Evolutionary conservation across 192 early-diverging fungal genomes (phyloP).

Genomic region (Podila epicladia): DNA sequence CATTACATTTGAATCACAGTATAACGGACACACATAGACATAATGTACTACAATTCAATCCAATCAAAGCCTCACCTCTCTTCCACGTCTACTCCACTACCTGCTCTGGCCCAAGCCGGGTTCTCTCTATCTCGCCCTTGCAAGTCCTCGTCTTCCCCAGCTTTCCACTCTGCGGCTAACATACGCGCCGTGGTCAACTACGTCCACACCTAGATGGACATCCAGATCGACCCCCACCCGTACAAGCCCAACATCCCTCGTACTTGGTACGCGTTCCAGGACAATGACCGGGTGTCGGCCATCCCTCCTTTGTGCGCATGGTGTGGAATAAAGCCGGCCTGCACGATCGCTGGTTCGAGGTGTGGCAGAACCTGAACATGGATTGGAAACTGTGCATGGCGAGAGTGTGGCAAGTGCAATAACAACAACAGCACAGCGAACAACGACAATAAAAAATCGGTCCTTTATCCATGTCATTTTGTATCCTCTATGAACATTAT

Average conservation of each 20-base stretch:
- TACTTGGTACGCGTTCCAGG: constrained; percentile 66
- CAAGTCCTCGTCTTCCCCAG: constrained; percentile 37
- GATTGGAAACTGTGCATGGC: constrained; percentile 49
- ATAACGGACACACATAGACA: background rate
- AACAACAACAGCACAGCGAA: background rate
- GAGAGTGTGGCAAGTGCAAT: constrained; percentile 41
- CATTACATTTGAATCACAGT: background rate
- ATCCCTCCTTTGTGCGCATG: constrained; percentile 52
- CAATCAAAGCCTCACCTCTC: constrained; percentile 30
- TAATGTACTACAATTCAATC: background rate
- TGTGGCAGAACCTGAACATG: constrained; percentile 26
- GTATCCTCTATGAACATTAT: background rate
- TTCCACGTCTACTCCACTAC: constrained; percentile 11
- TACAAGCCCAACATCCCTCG: constrained; percentile 41
- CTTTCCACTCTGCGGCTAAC: constrained; percentile 20
- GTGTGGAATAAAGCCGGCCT: constrained; percentile 58
- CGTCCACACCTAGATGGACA: constrained; percentile 28
- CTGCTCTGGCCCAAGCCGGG: constrained; percentile 15
- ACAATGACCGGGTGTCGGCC: constrained; percentile 65
- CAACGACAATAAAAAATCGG: background rate
- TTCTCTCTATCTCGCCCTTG: constrained; percentile 11
- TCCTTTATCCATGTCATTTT: too few species aligned
- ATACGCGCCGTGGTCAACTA: constrained; percentile 14
- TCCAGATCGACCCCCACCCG: constrained; percentile 39
- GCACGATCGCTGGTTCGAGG: constrained; percentile 36